Conservation (phyloP, 345 rosid genomes). For the Dovyalis caffra region DNA sequence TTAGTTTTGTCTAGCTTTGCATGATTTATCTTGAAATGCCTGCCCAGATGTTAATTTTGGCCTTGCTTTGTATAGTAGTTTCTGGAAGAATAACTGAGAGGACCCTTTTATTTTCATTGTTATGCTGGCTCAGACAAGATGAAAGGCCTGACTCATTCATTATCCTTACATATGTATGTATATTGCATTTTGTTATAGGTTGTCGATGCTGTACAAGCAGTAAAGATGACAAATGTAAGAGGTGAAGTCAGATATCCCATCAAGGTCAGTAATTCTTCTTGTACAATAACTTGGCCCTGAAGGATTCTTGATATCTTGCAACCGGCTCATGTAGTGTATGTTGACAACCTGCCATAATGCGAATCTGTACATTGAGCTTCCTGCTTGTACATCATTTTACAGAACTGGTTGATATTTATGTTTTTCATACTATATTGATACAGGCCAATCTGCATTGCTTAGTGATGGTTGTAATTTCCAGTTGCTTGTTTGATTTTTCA, state of each 20-base stretch:
- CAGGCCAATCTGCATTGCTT: not conserved
- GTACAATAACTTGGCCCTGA: not conserved
- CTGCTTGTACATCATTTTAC: not conserved
- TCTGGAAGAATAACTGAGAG: not conserved
- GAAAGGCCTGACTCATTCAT: not conserved
- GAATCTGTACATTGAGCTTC: not conserved
- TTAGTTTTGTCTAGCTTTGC: not conserved
- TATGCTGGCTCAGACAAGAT: not conserved
- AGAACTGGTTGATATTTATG: not conserved
- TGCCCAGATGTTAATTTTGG: not conserved
- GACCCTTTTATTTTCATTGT: not conserved
- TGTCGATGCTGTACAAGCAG: conserved; percentile 81
- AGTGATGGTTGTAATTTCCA: not conserved
- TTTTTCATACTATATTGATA: not conserved
- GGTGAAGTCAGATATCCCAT: conserved; percentile 93
- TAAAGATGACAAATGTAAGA: conserved; percentile 84
- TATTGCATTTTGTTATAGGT: conserved; percentile 41
- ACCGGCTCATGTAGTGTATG: not conserved
- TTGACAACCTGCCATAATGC: not conserved
- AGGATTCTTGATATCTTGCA: not conserved
- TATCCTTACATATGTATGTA: not conserved
- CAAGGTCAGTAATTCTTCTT: conserved; percentile 51
- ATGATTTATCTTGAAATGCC: not conserved
- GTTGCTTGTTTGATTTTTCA: conserved; percentile 23
- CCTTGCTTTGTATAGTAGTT: not conserved